Conservation (phyloP, 345 rosid genomes). For the Salix exigua region DNA sequence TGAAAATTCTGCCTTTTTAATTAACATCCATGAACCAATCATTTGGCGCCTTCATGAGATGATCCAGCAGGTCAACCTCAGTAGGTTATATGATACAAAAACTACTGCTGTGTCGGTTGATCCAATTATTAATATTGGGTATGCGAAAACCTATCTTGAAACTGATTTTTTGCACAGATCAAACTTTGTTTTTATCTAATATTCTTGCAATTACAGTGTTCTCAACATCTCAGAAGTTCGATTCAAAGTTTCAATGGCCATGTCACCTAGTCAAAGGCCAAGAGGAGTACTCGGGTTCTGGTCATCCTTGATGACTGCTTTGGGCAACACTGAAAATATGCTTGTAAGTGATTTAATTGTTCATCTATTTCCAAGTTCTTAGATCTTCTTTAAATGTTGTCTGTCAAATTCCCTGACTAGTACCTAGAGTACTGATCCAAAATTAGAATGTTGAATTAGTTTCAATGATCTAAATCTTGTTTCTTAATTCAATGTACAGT, state of each 20-base stretch:
- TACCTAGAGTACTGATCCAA: not conserved
- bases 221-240: slow-evolving; percentile 85
- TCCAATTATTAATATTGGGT: slow-evolving; percentile 96
- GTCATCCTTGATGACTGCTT: slow-evolving; percentile 97
- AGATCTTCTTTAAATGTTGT: not conserved
- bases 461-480: not conserved
- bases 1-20: slow-evolving; percentile 75
- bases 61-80: slow-evolving; percentile 77
- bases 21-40: slow-evolving; percentile 92
- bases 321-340: slow-evolving; percentile 98
- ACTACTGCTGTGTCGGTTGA: slow-evolving; percentile 91
- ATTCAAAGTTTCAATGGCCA: slow-evolving; percentile 84
- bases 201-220: slow-evolving; percentile 53
- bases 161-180: not conserved
- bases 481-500: not conserved
- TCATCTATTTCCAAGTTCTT: not conserved
- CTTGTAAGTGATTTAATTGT: slow-evolving; percentile 50
- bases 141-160: slow-evolving; percentile 20
- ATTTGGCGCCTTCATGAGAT: slow-evolving; percentile 99
- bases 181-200: not conserved
- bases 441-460: not conserved
- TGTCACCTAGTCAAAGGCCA: slow-evolving; percentile 97
- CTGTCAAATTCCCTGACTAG: not conserved
- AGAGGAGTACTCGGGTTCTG: slow-evolving; percentile 98
- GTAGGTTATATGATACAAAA: slow-evolving; percentile 56